A percentile compares a stretch with the other conserved stretches of the same genome.
phyloP scores from a whole-genome alignment of 345 rosid genomes.

The Ailanthus altissimus region DNA sequence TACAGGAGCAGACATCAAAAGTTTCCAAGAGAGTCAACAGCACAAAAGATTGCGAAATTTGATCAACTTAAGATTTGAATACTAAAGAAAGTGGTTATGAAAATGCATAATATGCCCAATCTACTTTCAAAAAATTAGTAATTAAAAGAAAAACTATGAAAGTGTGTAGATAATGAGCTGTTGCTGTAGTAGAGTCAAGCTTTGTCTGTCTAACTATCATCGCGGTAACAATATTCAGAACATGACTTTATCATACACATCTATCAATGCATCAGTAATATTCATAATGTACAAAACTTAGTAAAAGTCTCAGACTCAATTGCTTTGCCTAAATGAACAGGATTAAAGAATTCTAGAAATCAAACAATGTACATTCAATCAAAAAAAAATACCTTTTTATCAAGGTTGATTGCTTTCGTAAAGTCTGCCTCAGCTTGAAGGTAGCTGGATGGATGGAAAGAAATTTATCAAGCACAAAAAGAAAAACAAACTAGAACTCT shows the following conservation, averaged over 20 bases:
- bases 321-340: not conserved
- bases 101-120: not conserved
- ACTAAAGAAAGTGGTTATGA: not conserved
- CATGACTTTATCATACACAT: not conserved
- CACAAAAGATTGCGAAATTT: not conserved
- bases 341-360: not conserved
- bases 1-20: not conserved
- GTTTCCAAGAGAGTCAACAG: not conserved
- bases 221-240: not conserved
- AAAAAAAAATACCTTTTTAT: constrained; percentile 76
- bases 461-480: constrained; percentile 15
- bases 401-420: constrained; percentile 75
- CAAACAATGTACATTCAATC: not conserved
- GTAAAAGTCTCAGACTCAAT: not conserved
- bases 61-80: no score
- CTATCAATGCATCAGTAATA: not conserved
- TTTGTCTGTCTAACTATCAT: not conserved
- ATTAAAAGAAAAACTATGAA: not conserved
- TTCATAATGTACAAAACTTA: not conserved
- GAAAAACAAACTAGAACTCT: not conserved
- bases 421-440: constrained; percentile 90
- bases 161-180: not conserved
- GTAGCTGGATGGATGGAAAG: constrained; percentile 50
- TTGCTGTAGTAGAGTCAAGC: not conserved
- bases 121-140: not conserved